These are phyloP conservation scores for Podila horticola DNA, from an alignment of 192 early-diverging fungal genomes.

Conservation along the genomic window DNA sequence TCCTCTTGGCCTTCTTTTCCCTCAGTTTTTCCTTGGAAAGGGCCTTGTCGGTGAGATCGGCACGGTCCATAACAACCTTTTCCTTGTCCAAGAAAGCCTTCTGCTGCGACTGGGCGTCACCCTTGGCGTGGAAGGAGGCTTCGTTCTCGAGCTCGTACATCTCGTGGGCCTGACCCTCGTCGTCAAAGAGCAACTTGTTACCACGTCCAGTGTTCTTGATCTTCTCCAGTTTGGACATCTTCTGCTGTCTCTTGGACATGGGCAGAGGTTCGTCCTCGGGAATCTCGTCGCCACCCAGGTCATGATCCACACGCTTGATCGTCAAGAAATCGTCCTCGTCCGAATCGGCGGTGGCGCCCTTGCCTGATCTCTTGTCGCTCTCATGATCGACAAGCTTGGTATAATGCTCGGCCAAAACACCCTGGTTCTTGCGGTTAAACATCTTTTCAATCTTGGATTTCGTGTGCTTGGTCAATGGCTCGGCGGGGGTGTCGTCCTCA, in stretches of 20 bases:
- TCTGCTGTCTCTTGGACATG: constrained; percentile 60
- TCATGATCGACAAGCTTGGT: constrained; percentile 80
- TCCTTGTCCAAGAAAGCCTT: constrained; percentile 78
- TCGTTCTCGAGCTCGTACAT: constrained; percentile 86
- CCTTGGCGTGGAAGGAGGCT: constrained; percentile 80
- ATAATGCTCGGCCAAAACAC: constrained; percentile 93
- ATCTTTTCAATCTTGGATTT: constrained; percentile 91
- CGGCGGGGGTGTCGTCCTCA: constrained; percentile 7
- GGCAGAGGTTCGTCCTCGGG: constrained; percentile 45
- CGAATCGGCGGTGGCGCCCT: constrained; percentile 52
- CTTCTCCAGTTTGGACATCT: constrained; percentile 72
- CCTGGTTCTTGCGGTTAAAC: constrained; percentile 93
- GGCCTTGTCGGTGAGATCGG: constrained; percentile 84
- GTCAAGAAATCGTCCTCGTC: constrained; percentile 87
- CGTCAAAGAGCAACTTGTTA: constrained; percentile 90
- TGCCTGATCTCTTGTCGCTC: constrained; percentile 43
- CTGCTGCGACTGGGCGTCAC: constrained; percentile 70
- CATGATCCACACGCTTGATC: constrained; percentile 85
- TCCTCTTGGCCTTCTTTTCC: constrained; percentile 78
- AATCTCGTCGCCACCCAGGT: constrained; percentile 64
- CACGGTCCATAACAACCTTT: constrained; percentile 73
- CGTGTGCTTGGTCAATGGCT: constrained; percentile 35
- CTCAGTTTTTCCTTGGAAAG: constrained; percentile 69
- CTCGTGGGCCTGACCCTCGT: constrained; percentile 86
- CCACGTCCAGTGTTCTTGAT: constrained; percentile 76